phyloP scores from a whole-genome alignment of 192 early-diverging fungal species.

The Kickxella alabastrina region DNA sequence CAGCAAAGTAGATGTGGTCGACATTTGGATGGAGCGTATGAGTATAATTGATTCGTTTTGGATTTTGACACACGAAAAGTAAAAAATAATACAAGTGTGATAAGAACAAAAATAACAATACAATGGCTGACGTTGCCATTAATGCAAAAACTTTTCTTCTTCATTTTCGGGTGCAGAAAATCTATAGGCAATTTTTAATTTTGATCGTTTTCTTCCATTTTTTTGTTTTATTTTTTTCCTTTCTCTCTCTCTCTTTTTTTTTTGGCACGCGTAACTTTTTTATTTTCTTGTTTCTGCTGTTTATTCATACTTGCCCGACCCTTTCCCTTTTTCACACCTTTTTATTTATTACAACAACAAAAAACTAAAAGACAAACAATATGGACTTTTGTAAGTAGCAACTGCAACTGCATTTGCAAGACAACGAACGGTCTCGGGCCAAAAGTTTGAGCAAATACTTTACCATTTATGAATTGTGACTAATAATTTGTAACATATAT shows the following conservation, averaged over 20 bases:
- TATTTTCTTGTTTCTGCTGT: not conserved
- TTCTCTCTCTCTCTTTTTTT: conserved; percentile 2
- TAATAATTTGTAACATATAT: too few relatives aligned
- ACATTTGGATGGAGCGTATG: not conserved
- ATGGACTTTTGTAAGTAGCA: conserved; percentile 28
- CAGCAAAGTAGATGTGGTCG: not conserved
- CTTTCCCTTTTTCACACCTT: conserved; percentile 1
- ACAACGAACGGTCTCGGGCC: not conserved
- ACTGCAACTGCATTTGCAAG: not conserved
- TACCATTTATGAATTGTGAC: too few relatives aligned
- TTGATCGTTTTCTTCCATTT: not conserved
- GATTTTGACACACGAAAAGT: not conserved
- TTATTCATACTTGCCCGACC: not conserved
- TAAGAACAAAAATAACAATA: not conserved
- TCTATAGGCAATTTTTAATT: not conserved
- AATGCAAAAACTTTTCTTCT: not conserved
- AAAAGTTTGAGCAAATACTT: too few relatives aligned
- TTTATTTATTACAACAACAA: too few relatives aligned
- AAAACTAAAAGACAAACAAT: too few relatives aligned
- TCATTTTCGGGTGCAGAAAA: not conserved
- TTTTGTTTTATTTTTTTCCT: not conserved
- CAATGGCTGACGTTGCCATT: not conserved
- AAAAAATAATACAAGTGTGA: not conserved
- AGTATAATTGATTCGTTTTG: too few relatives aligned
- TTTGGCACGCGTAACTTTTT: not conserved